These are phyloP conservation scores for Rhizopus microsporus DNA, from an alignment of 371 early-diverging fungal genomes.

Conservation along the genomic window DNA sequence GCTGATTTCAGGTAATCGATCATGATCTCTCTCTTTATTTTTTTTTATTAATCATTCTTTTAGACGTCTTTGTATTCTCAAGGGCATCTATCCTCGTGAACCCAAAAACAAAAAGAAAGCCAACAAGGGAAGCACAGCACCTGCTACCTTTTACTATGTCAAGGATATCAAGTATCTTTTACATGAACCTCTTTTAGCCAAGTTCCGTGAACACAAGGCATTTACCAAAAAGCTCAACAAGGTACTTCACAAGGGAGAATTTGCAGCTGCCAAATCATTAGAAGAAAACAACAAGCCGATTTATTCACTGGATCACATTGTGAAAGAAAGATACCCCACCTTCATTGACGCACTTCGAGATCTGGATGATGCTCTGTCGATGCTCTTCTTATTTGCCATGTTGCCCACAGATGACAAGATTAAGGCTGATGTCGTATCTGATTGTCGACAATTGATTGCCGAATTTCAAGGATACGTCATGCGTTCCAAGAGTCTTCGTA, in stretches of 20 bases:
- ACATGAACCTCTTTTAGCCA: slow-evolving; percentile 90
- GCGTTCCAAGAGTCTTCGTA: slow-evolving; percentile 74
- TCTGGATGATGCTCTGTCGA: slow-evolving; percentile 94
- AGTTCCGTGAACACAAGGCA: slow-evolving; percentile 89
- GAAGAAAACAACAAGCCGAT: slow-evolving; percentile 74
- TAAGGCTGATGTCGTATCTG: slow-evolving; percentile 61
- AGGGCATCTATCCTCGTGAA: slow-evolving; percentile 97
- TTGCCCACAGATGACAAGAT: slow-evolving; percentile 79
- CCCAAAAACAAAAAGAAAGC: slow-evolving; percentile 94
- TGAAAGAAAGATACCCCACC: slow-evolving; percentile 94
- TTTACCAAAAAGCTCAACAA: slow-evolving; percentile 84
- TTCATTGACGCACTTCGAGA: slow-evolving; percentile 95
- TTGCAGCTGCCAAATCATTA: slow-evolving; percentile 71
- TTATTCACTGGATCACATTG: slow-evolving; percentile 89
- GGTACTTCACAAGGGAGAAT: slow-evolving; percentile 82
- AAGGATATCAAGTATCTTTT: slow-evolving; percentile 94
- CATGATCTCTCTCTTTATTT: slow-evolving; percentile 3
- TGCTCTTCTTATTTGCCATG: slow-evolving; percentile 91
- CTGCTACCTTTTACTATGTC: slow-evolving; percentile 89
- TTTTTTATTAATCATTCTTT: slow-evolving; percentile 8
- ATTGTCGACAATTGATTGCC: slow-evolving; percentile 79
- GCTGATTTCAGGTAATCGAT: slow-evolving; percentile 84
- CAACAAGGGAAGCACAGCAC: slow-evolving; percentile 88
- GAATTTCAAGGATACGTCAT: slow-evolving; percentile 95
- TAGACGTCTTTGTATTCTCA: slow-evolving; percentile 96